phyloP scores from a whole-genome alignment of 1,284 basidiomycete genomes.

The Ceratobasidium sp. region DNA sequence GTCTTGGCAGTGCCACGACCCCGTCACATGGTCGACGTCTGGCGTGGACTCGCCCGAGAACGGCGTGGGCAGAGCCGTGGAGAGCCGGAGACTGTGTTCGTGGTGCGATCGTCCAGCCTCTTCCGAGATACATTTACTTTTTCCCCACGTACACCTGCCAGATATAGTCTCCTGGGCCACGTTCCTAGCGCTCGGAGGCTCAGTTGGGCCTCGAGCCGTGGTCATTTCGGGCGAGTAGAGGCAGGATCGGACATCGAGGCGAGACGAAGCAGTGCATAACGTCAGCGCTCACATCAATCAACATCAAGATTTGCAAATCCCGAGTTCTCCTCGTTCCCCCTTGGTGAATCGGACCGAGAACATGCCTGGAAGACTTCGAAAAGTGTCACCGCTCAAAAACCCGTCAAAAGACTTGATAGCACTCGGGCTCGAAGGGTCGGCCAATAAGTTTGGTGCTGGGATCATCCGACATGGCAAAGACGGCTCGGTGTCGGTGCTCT shows the following conservation, averaged over 20 bases:
- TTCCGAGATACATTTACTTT: background rate
- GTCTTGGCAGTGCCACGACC: conserved; percentile 18
- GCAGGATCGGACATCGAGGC: background rate
- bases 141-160: background rate
- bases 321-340: background rate
- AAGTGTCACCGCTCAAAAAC: conserved; percentile 43
- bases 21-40: conserved; percentile 2
- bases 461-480: conserved; percentile 85
- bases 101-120: background rate
- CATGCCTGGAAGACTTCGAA: conserved; percentile 38
- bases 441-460: conserved; percentile 98
- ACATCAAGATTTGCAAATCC: background rate
- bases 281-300: background rate
- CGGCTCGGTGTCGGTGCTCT: conserved; percentile 74
- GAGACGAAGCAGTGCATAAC: conserved; percentile 5
- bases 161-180: too few relatives aligned
- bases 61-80: conserved; percentile 12
- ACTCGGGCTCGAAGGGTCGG: conserved; percentile 92
- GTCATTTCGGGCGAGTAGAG: background rate
- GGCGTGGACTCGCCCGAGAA: background rate
- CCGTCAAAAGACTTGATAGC: conserved; percentile 59
- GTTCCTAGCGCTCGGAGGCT: background rate
- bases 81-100: background rate
- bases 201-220: conserved; percentile 3
- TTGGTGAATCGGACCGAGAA: background rate